phyloP scores from a whole-genome alignment of 352 stramenopile genomes.

The Pythium sukuiense region DNA sequence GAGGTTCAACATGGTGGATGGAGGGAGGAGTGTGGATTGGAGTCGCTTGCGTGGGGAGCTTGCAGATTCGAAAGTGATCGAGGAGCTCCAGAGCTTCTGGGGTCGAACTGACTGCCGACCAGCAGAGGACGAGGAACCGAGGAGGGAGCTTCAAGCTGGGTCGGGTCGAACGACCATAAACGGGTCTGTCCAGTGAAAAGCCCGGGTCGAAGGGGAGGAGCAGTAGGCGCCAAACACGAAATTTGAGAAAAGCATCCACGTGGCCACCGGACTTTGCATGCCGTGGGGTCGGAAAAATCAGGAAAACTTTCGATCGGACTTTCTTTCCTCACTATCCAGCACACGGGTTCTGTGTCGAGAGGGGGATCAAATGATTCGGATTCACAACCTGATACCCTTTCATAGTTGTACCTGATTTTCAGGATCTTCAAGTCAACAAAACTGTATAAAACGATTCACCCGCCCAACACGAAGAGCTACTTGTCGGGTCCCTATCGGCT shows the following conservation, averaged over 20 bases:
- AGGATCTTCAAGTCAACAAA: neutral
- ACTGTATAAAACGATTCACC: slow-evolving; percentile 6
- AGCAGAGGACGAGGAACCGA: neutral
- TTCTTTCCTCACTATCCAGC: neutral
- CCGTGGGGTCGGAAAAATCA: neutral
- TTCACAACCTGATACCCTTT: neutral
- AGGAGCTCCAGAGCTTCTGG: neutral
- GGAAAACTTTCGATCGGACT: neutral
- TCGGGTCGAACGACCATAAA: neutral
- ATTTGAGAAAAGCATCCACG: slow-evolving; percentile 3
- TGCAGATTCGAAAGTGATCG: slow-evolving; percentile 36
- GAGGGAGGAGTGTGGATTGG: slow-evolving; percentile 6
- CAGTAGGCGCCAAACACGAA: neutral
- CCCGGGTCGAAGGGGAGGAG: neutral
- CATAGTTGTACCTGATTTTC: slow-evolving; percentile 14
- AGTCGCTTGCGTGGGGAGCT: slow-evolving; percentile 6
- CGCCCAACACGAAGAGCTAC: neutral
- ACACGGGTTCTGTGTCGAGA: slow-evolving; percentile 19
- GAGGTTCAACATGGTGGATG: slow-evolving; percentile 66
- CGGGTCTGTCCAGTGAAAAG: slow-evolving; percentile 2
- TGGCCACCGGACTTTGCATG: neutral
- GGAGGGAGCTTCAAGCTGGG: slow-evolving; percentile 18
- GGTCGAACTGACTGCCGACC: neutral
- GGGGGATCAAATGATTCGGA: neutral
- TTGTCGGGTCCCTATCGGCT: neutral